Conservation (phyloP, 73 alveolate species). For the Durusdinium trenchii region DNA sequence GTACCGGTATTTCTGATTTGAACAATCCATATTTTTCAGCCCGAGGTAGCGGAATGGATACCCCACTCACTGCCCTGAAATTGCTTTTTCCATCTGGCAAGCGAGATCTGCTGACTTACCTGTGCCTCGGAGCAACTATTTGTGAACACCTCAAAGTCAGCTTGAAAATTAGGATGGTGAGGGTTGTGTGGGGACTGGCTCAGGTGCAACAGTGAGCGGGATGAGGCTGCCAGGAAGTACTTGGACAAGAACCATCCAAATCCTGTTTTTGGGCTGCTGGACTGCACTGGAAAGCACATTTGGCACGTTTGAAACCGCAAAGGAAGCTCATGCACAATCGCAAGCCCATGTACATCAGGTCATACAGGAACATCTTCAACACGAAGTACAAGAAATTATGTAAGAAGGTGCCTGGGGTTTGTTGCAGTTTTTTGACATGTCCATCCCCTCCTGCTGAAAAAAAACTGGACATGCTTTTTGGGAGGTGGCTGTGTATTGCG, state of each 20-base stretch:
- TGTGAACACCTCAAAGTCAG: background rate
- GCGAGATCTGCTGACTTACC: background rate
- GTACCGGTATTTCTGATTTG: background rate
- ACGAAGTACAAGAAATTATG: background rate
- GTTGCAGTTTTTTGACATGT: background rate
- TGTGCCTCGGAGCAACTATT: too few species aligned
- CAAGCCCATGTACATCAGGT: background rate
- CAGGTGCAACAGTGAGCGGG: background rate
- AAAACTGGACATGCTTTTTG: background rate
- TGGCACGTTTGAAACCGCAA: background rate
- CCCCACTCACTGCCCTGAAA: background rate
- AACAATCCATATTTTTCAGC: background rate
- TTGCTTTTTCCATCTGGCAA: background rate
- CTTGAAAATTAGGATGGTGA: background rate
- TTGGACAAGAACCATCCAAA: background rate
- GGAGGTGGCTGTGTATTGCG: background rate
- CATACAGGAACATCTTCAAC: background rate
- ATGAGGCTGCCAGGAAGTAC: background rate
- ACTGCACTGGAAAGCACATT: background rate
- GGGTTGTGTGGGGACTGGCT: background rate
- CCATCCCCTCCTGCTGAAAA: background rate
- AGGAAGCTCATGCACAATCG: background rate
- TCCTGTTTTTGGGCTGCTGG: background rate
- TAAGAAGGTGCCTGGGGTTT: background rate
- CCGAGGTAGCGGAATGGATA: conserved; percentile 13